A percentile compares a stretch with the other conserved stretches of the same genome.
phyloP scores from a whole-genome alignment of 306 rosid genomes.

The Fagus sylvatica region DNA sequence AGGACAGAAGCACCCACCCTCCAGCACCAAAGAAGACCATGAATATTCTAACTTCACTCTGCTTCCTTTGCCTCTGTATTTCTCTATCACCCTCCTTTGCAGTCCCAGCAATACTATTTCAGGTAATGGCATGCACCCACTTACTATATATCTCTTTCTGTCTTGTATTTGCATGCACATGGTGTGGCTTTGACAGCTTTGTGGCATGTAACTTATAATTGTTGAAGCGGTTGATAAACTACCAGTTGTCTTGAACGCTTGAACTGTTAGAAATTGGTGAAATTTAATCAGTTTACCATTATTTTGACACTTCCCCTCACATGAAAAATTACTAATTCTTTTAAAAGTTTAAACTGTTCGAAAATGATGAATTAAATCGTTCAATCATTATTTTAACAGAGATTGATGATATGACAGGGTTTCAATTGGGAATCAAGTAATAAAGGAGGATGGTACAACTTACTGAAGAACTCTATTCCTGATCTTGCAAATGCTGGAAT shows the following conservation, averaged over 20 bases:
- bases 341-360: too few relatives aligned
- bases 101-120: constrained; percentile 59
- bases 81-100: constrained; percentile 40
- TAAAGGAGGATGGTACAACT: constrained; percentile 75
- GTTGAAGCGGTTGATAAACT: too few relatives aligned
- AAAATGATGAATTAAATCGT: too few relatives aligned
- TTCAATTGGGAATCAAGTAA: constrained; percentile 85
- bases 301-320: too few relatives aligned
- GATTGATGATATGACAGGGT: constrained; percentile 44
- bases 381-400: too few relatives aligned
- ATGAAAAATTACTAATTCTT: too few relatives aligned
- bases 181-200: too few relatives aligned
- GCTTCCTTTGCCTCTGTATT: constrained; percentile 34
- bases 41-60: constrained; percentile 34
- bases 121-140: constrained; percentile 39
- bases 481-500: constrained; percentile 60
- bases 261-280: too few relatives aligned
- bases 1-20: too few relatives aligned
- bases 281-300: too few relatives aligned
- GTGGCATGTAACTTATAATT: too few relatives aligned
- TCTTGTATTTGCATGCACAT: not conserved
- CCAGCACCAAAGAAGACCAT: constrained; percentile 22
- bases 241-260: too few relatives aligned
- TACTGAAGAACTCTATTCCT: constrained; percentile 50
- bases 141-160: not conserved